phyloP scores from a whole-genome alignment of 345 rosid genomes.

The Linum trigynum region DNA sequence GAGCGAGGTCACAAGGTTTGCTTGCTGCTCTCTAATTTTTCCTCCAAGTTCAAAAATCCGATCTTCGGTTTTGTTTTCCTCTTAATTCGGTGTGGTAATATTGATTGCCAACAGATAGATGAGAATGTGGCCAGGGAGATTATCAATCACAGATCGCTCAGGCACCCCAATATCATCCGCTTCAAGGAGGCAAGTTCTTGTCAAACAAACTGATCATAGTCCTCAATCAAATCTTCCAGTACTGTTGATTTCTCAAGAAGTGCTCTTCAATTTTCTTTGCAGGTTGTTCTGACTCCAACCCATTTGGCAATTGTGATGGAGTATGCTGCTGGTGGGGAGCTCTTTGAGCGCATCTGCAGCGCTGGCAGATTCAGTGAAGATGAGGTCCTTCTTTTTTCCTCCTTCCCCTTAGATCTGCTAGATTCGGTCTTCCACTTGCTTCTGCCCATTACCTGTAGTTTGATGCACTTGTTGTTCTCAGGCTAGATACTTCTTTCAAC shows the following conservation, averaged over 20 bases:
- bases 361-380: not conserved
- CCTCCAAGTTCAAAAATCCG: not conserved
- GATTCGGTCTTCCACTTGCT: not conserved
- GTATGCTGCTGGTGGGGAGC: not conserved
- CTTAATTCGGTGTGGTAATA: not conserved
- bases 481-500: not conserved
- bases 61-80: not conserved
- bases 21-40: not conserved
- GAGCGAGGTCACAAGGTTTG: conserved; percentile 9
- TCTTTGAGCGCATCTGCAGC: not conserved
- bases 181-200: conserved; percentile 6
- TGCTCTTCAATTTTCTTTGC: not conserved
- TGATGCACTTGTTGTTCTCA: not conserved
- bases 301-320: not conserved
- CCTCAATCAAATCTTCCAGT: too few species aligned
- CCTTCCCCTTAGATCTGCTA: not conserved
- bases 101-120: not conserved
- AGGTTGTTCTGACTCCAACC: not conserved
- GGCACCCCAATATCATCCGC: conserved; percentile 9
- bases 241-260: not conserved
- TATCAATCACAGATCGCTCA: conserved; percentile 9
- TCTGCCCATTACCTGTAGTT: not conserved
- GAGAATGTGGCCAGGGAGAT: conserved; percentile 12
- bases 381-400: not conserved
- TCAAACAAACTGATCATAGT: too few species aligned